Base-by-base conservation (phyloP, 352 stramenopile species). In the Pythium aquatile region DNA sequence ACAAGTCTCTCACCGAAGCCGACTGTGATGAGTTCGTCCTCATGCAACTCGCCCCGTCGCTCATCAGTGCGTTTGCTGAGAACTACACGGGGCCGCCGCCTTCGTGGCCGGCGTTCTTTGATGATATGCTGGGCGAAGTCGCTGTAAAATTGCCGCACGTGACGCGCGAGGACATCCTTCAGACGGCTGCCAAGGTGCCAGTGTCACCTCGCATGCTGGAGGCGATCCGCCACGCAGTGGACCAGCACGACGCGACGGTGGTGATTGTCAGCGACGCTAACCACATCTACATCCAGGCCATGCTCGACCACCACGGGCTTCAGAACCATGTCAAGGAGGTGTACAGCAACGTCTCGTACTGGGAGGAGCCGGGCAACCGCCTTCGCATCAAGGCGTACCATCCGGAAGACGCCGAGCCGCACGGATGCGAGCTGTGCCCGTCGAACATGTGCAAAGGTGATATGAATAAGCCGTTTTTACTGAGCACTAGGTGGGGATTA, bases 361-460 rank as follows among this genome's bases (percentile, higher is more conserved):
- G 63, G 20, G 56, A 63, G 26, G 35, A 58, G 20, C 55, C 28
- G 8, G 16, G 55, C 33, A 40, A 63, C 37, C 17, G 42, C 3
- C 56, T 70, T 32, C 55, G 47, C 5, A 63, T 73, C 26, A n/a
- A 42, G 24, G 55, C 66, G 51, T 73, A 52, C 54, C 61, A 73
- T 30, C 24, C 53, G n/a, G 14, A 46, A 14, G 55, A 61, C 24
- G 28, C 35, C 11, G 29, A 55, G 29, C 61, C 61, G 28, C 66
- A 69, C 37, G 66, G 56, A 2, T 73, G 66, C 51, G 55, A 59
- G 13, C 55, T 62, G n/a, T 73, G 66, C 30, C 61, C 61, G 3
- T 14, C 40, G 37, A 69, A 70, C 47, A 65, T 73, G 54, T 73
- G 66, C 66, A 73, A 73, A 57, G 66, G 61, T 69, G 37, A 33